Evolutionary conservation across 1,139 yeast genomes (phyloP).

Genomic region (Yamadazyma aaseri): DNA sequence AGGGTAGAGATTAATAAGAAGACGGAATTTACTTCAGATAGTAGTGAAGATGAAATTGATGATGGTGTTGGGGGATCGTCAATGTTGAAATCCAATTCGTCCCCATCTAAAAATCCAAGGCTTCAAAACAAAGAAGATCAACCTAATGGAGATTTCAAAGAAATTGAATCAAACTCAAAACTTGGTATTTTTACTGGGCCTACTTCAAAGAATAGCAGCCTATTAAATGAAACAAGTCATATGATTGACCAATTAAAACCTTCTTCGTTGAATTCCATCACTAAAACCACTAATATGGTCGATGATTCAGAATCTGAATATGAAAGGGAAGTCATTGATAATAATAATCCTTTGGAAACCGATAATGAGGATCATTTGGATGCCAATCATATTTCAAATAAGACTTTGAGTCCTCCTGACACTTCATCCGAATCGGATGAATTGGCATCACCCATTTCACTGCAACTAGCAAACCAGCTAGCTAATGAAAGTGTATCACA

Average conservation of each 20-base stretch:
- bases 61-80: conserved; percentile 1
- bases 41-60: conserved; percentile 9
- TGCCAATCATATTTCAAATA: conserved; percentile 7
- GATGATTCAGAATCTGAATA: too few species aligned
- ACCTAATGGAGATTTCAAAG: neutral
- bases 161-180: neutral
- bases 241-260: too few species aligned
- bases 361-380: conserved; percentile 2
- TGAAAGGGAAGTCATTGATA: too few species aligned
- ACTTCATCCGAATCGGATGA: conserved; percentile 8
- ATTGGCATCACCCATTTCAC: conserved; percentile 8
- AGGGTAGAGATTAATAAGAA: conserved; percentile 6
- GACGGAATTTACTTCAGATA: conserved; percentile 8
- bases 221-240: too few species aligned
- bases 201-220: too few species aligned
- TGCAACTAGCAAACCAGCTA: conserved; percentile 1
- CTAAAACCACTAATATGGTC: too few species aligned
- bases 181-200: too few species aligned
- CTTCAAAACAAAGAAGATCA: neutral
- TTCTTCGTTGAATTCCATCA: too few species aligned
- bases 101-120: conserved; percentile 2
- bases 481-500: conserved; percentile 10
- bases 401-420: conserved; percentile 8
- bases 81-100: neutral
- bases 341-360: neutral